These are phyloP conservation scores for Starmerella apicola DNA, from an alignment of 805 yeast species.

Conservation along the genomic window DNA sequence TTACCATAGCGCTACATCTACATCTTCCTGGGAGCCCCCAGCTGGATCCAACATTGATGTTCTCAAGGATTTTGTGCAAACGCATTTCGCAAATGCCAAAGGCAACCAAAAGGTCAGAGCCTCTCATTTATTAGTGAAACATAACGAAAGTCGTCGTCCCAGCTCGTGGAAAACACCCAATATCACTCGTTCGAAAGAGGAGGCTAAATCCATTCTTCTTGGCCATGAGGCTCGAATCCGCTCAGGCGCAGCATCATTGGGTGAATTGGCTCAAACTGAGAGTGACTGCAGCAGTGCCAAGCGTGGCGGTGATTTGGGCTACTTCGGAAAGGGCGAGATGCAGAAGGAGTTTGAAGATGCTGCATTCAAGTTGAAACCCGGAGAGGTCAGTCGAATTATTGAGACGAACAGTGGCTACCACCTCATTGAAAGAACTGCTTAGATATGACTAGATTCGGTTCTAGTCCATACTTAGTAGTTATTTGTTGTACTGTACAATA, in stretches of 20 bases:
- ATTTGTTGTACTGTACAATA: no score
- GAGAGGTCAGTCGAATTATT: constrained; percentile 69
- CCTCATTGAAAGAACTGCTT: constrained; percentile 73
- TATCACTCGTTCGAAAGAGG: constrained; percentile 71
- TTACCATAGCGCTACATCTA: constrained; percentile 53
- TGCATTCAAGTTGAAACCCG: constrained; percentile 66
- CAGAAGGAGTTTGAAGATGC: constrained; percentile 89
- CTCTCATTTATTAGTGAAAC: constrained; percentile 73
- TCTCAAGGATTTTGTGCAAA: constrained; percentile 44
- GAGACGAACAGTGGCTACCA: constrained; percentile 90
- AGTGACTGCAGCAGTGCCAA: constrained; percentile 82
- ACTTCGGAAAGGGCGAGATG: constrained; percentile 83
- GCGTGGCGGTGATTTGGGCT: constrained; percentile 86
- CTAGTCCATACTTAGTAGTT: no score
- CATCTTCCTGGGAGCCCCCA: constrained; percentile 88
- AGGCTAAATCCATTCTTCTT: constrained; percentile 52
- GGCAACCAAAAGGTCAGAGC: constrained; percentile 48
- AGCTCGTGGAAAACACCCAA: constrained; percentile 75
- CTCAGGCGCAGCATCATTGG: constrained; percentile 53
- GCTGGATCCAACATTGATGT: constrained; percentile 56
- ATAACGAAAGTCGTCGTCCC: constrained; percentile 74
- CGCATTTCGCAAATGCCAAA: constrained; percentile 19
- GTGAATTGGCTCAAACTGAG: constrained; percentile 65
- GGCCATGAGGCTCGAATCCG: constrained; percentile 46
- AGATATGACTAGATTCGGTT: no score